Conservation (phyloP, 2,329 filamentous ascomycete species). For the Myriosclerotinia duriaeana region DNA sequence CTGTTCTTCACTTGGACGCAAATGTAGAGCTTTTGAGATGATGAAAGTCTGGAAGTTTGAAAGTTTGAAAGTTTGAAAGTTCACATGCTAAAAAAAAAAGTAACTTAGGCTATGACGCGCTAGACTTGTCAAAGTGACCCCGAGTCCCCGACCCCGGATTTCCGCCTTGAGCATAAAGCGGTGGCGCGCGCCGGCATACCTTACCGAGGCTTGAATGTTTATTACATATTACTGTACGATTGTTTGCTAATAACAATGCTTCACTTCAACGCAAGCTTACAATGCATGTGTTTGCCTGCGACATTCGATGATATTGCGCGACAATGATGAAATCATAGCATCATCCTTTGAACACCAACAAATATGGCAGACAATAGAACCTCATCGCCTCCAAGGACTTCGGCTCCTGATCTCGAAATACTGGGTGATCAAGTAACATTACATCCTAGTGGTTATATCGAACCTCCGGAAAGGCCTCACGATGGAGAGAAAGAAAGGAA, state of each 20-base stretch:
- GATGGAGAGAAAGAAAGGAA: conserved; percentile 64
- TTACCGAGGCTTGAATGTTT: conserved; percentile 19
- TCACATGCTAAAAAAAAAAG: conserved; percentile 19
- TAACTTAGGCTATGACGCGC: neutral
- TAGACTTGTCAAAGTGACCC: conserved; percentile 18
- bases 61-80: conserved; percentile 12
- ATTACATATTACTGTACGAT: neutral
- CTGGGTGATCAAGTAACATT: conserved; percentile 72
- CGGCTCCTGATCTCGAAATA: conserved; percentile 75
- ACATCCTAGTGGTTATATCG: conserved; percentile 68
- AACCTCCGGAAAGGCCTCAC: conserved; percentile 46
- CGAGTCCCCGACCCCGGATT: conserved; percentile 20
- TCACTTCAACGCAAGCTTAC: neutral
- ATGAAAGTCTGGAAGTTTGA: neutral
- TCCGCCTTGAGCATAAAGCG: neutral
- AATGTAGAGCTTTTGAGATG: neutral
- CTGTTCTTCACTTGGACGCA: neutral
- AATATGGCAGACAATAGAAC: conserved; percentile 40
- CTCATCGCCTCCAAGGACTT: conserved; percentile 43
- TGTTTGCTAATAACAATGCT: neutral
- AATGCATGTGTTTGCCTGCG: neutral
- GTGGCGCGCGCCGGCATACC: conserved; percentile 10
- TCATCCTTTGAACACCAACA: neutral
- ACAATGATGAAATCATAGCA: conserved; percentile 14
- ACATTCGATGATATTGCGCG: neutral